These are phyloP conservation scores for Filosporella fistucella DNA, from an alignment of 495 filamentous ascomycete species.

Conservation along the genomic window DNA sequence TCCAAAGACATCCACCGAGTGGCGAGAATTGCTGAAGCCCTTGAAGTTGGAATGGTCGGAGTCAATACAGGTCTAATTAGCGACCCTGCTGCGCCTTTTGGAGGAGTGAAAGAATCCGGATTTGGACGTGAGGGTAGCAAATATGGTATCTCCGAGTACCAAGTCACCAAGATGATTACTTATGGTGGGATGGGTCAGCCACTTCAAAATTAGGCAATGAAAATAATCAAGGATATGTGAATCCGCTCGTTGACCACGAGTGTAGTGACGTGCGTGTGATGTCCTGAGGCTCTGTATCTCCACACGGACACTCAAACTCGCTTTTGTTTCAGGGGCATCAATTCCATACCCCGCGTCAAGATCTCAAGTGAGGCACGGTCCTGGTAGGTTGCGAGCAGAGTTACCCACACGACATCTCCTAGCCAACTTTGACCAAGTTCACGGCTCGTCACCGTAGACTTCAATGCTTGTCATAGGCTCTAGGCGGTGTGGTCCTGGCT, in stretches of 20 bases:
- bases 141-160: slow-evolving; percentile 89
- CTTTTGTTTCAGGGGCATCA: too few species aligned
- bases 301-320: too few species aligned
- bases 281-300: too few species aligned
- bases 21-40: slow-evolving; percentile 72
- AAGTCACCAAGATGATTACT: slow-evolving; percentile 81
- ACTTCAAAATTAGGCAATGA: slow-evolving; percentile 30
- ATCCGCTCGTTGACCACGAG: too few species aligned
- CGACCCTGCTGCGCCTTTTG: slow-evolving; percentile 80
- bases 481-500: slow-evolving; percentile 6
- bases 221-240: not conserved
- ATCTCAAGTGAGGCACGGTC: too few species aligned
- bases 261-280: too few species aligned
- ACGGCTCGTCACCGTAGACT: too few species aligned
- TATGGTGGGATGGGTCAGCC: slow-evolving; percentile 71
- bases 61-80: slow-evolving; percentile 82
- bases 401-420: too few species aligned
- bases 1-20: slow-evolving; percentile 68
- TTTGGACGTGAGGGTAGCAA: slow-evolving; percentile 90
- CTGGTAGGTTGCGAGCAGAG: too few species aligned
- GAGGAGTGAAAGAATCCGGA: slow-evolving; percentile 89
- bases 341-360: too few species aligned
- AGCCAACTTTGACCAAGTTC: too few species aligned
- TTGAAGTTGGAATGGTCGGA: slow-evolving; percentile 88
- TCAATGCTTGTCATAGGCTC: slow-evolving; percentile 15